Evolutionary conservation across 129 eudicot genomes (phyloP), one percentile per base, ranked within the genome.

Genomic region (Helichrysum umbraculigerum): DNA sequence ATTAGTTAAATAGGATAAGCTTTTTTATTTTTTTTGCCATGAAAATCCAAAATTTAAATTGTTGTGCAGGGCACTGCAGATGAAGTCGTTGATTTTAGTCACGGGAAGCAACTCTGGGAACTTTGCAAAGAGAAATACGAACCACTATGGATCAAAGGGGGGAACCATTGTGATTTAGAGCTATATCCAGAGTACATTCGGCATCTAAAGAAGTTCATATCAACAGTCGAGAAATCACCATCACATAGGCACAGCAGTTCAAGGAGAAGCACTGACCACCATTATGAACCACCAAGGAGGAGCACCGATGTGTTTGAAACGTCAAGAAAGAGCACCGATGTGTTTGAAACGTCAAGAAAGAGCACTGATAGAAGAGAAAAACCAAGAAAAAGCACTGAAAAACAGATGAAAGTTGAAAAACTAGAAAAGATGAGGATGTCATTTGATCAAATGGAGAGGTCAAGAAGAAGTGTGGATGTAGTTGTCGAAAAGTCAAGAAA

Each of bases 31-130:
- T 9, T 41, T 9, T 41, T 41, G 47, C 47, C 11, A n/a, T 1
- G 9, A 32, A 9, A 41, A 41, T 41, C 8, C 47, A 41, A 41
- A 9, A 14, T 41, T 41, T 10, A 10, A 9, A 41, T 0, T 7
- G 3, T 59, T 72, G 58, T 64, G 64, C 79, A 93, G 98, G 98
- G 98, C 71, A 93, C 98, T 51, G 89, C 89, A 9, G 98, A 90
- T 77, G 97, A 93, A 52, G 93, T 91, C 1, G 98, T 93, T 3
- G 90, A 90, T 79, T 89, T 82, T 66, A 75, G 88, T 21, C 98
- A 93, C 7, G 98, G 98, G 44, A 91, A 88, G 83, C 96, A 88
- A 75, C 93, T 93, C 0, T 93, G 93, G 93, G 98, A 91, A 35
- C 88, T 93, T 37, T 93, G 96, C 61, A 93, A 91, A 62, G 93